These are phyloP conservation scores for Elsinoe fawcettii DNA, from an alignment of 2,329 filamentous ascomycete genomes.

Conservation along the genomic window DNA sequence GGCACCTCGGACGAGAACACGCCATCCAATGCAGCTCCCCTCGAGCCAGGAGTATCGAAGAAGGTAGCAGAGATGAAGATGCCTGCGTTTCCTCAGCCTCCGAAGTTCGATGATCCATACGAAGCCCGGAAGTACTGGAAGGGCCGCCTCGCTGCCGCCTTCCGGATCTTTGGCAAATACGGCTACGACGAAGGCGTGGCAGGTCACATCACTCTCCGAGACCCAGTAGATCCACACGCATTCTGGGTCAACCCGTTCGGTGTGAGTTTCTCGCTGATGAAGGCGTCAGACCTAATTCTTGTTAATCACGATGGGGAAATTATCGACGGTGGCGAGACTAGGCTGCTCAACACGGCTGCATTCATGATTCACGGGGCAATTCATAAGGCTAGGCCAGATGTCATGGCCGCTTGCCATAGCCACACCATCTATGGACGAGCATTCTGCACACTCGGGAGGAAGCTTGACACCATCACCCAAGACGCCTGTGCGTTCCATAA, in stretches of 20 bases:
- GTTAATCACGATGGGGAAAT: constrained; percentile 38
- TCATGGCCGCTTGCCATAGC: constrained; percentile 39
- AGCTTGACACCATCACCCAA: constrained; percentile 40
- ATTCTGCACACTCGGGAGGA: constrained; percentile 36
- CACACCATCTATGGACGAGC: constrained; percentile 40
- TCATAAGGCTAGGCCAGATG: constrained; percentile 37
- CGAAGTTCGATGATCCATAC: constrained; percentile 32
- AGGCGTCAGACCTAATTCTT: constrained; percentile 40
- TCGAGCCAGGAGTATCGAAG: constrained; percentile 18
- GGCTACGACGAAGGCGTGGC: constrained; percentile 26
- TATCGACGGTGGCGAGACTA: constrained; percentile 34
- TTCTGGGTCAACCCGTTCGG: constrained; percentile 39
- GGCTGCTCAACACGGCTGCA: constrained; percentile 38
- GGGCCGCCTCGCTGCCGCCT: constrained; percentile 39
- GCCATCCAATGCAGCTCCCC: constrained; percentile 13
- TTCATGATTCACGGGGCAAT: constrained; percentile 41
- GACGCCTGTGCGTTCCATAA: constrained; percentile 37
- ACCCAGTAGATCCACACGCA: constrained; percentile 32
- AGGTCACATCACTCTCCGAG: constrained; percentile 38
- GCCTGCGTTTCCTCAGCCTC: constrained; percentile 18
- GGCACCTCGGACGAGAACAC: constrained; percentile 13
- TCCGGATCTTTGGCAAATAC: constrained; percentile 37
- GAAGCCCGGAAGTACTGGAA: constrained; percentile 36
- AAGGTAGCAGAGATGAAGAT: constrained; percentile 14
- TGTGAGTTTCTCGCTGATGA: constrained; percentile 37